phyloP scores from a whole-genome alignment of 192 early-diverging fungal genomes.

The Coemansia sp. region DNA sequence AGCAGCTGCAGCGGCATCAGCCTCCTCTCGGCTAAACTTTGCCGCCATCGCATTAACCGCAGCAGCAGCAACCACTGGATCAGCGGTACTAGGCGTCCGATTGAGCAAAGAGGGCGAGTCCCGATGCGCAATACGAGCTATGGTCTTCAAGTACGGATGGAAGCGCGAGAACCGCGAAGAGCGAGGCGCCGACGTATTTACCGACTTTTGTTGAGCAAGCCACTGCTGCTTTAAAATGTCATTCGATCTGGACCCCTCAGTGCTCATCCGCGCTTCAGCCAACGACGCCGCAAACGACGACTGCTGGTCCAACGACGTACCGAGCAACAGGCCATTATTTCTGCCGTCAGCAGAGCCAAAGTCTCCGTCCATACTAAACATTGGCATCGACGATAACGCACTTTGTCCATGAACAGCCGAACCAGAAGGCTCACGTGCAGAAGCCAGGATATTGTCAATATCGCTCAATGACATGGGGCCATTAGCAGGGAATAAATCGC shows the following conservation, averaged over 20 bases:
- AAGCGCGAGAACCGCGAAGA: conserved; percentile 52
- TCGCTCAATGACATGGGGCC: conserved; percentile 12
- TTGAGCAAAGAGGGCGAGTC: conserved; percentile 43
- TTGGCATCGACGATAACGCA: not conserved
- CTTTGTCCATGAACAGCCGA: not conserved
- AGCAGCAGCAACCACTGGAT: conserved; percentile 49
- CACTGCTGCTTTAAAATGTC: conserved; percentile 29
- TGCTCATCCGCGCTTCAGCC: conserved; percentile 14
- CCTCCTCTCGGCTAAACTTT: conserved; percentile 13
- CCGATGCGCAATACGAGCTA: conserved; percentile 48
- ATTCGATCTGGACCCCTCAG: conserved; percentile 12
- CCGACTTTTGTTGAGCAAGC: conserved; percentile 33
- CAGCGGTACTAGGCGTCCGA: conserved; percentile 46
- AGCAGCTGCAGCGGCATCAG: not conserved
- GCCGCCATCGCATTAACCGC: conserved; percentile 46
- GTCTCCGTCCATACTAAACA: conserved; percentile 6
- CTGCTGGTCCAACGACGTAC: not conserved
- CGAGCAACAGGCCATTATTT: not conserved
- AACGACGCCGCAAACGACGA: conserved; percentile 8
- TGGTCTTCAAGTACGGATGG: conserved; percentile 56
- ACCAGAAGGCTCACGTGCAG: conserved; percentile 6
- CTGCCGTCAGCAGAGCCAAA: conserved; percentile 2
- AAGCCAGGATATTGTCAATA: conserved; percentile 22
- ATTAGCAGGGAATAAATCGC: not conserved
- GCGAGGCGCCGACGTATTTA: conserved; percentile 27